phyloP scores from a whole-genome alignment of 108 stramenopile genomes.

The Nannochloropsis salina region DNA sequence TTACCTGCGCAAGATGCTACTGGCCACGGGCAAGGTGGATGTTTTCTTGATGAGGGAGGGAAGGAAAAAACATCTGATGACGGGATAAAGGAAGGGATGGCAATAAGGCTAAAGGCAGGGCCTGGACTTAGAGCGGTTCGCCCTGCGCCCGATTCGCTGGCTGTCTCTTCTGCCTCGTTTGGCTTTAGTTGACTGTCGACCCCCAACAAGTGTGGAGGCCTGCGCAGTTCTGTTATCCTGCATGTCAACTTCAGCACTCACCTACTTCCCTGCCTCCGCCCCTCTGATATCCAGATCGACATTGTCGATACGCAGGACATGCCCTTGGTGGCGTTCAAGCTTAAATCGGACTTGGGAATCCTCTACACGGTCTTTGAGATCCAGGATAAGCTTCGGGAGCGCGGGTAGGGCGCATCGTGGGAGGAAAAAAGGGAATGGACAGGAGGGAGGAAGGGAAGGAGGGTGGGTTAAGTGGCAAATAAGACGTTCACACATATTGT shows the following conservation, averaged over 20 bases:
- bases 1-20: constrained; percentile 30
- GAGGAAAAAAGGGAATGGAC: not conserved
- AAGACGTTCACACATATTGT: not conserved
- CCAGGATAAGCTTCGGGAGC: constrained; percentile 29
- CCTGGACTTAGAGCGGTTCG: no score
- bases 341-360: constrained; percentile 4
- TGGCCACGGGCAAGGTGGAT: constrained; percentile 28
- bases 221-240: no score
- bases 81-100: not conserved
- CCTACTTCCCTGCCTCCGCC: no score
- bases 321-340: constrained; percentile 31
- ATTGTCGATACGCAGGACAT: constrained; percentile 33
- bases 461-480: not conserved
- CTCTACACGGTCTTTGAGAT: constrained; percentile 38
- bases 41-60: not conserved
- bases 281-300: not conserved
- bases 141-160: no score
- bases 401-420: not conserved
- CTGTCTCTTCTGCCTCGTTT: no score
- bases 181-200: no score
- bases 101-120: not conserved
- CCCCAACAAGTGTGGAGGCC: no score
- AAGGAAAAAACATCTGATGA: not conserved
- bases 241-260: no score
- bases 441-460: not conserved